These are phyloP conservation scores for Canavalia ensiformis DNA, from an alignment of 306 rosid genomes.

Conservation along the genomic window DNA sequence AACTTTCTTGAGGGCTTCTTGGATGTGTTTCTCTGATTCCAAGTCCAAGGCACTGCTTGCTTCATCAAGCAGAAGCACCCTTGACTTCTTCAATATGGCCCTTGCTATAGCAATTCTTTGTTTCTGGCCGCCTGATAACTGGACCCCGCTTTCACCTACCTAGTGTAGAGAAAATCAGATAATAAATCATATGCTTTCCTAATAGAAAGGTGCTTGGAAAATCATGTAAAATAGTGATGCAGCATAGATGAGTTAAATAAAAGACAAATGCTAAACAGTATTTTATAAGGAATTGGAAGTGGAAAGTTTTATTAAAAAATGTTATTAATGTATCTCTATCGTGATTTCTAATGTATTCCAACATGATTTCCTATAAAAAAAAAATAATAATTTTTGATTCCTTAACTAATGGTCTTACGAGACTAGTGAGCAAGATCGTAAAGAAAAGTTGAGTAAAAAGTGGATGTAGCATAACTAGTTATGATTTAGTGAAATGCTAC, in stretches of 20 bases:
- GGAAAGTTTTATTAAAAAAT: too few species aligned
- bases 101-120: constrained; percentile 90
- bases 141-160: constrained; percentile 88
- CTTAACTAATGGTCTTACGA: too few species aligned
- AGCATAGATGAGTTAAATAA: background rate
- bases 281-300: too few species aligned
- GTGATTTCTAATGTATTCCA: too few species aligned
- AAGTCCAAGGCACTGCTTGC: constrained; percentile 93
- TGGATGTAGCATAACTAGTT: background rate
- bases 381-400: too few species aligned
- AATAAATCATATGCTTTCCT: constrained; percentile 5
- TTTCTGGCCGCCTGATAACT: constrained; percentile 91
- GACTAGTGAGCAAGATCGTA: too few species aligned
- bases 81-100: constrained; percentile 83
- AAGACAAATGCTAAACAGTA: too few species aligned
- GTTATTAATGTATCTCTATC: too few species aligned
- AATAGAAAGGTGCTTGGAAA: background rate
- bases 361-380: too few species aligned
- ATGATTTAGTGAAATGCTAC: background rate
- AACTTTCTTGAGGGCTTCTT: constrained; percentile 69
- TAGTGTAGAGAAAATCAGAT: constrained; percentile 22
- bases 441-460: background rate
- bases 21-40: constrained; percentile 83
- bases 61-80: constrained; percentile 83
- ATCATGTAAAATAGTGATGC: background rate